These are phyloP conservation scores for Xylariaceae sp. DNA, from an alignment of 2,329 filamentous ascomycete species.

Conservation along the genomic window DNA sequence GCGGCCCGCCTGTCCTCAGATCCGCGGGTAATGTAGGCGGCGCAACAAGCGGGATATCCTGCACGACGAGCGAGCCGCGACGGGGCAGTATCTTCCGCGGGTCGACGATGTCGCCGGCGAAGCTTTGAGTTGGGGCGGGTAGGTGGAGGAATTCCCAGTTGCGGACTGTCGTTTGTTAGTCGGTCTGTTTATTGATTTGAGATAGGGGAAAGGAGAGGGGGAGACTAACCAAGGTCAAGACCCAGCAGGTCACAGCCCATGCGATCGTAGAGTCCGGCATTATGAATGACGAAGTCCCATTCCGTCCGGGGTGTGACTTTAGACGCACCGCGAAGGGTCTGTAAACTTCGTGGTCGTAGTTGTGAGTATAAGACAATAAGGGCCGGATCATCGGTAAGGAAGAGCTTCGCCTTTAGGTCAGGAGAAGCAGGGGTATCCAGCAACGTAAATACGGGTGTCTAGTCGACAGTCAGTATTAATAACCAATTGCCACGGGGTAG, in stretches of 20 bases:
- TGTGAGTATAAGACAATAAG: conserved; percentile 83
- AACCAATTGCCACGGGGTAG: neutral
- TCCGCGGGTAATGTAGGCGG: conserved; percentile 37
- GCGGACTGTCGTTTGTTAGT: conserved; percentile 49
- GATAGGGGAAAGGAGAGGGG: conserved; percentile 4
- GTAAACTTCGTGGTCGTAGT: conserved; percentile 72
- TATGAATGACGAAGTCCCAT: conserved; percentile 86
- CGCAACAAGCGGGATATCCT: conserved; percentile 53
- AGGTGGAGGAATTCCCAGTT: conserved; percentile 73
- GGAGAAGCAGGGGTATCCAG: conserved; percentile 63
- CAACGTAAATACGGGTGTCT: conserved; percentile 74
- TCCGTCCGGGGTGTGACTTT: conserved; percentile 74
- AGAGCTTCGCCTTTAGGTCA: conserved; percentile 69
- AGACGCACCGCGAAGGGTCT: conserved; percentile 79
- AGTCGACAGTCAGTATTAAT: neutral
- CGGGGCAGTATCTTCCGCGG: conserved; percentile 64
- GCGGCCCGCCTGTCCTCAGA: conserved; percentile 40
- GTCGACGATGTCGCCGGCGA: conserved; percentile 49
- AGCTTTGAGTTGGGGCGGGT: conserved; percentile 34
- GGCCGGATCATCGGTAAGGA: conserved; percentile 85
- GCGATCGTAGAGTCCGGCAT: conserved; percentile 74
- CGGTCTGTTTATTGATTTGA: no score
- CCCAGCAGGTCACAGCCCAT: conserved; percentile 94
- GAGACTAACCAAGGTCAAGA: conserved; percentile 65
- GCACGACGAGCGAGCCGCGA: conserved; percentile 72